These are phyloP conservation scores for Dactylellina drechsleri DNA, from an alignment of 2,329 filamentous ascomycete genomes.

Conservation along the genomic window DNA sequence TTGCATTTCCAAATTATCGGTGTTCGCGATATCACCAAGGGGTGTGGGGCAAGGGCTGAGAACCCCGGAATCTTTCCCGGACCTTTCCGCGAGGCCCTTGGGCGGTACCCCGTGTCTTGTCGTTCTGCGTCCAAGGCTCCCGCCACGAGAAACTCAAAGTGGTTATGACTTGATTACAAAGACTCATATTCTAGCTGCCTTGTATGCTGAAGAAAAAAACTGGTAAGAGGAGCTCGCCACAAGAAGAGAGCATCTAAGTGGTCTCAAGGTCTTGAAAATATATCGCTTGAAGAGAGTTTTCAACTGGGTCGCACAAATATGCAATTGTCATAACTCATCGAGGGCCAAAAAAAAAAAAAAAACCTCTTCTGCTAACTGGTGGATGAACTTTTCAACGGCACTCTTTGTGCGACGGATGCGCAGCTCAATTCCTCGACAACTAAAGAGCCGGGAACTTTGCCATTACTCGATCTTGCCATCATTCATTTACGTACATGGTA, in stretches of 20 bases:
- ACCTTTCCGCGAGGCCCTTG: neutral
- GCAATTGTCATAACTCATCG: no score
- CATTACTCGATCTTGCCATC: conserved; percentile 31
- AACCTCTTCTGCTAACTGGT: neutral
- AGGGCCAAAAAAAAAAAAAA: neutral
- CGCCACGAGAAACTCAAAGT: conserved; percentile 2
- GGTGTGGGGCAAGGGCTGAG: neutral
- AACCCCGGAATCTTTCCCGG: neutral
- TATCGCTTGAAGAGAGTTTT: no score
- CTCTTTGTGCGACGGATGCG: no score
- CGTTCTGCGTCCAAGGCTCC: conserved; percentile 4
- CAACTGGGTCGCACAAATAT: no score
- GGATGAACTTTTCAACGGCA: no score
- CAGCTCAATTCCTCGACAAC: no score
- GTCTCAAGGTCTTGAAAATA: no score
- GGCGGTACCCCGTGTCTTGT: neutral
- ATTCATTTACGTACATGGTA: conserved; percentile 47
- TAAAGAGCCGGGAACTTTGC: no score
- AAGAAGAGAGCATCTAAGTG: neutral
- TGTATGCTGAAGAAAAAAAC: neutral
- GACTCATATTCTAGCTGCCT: neutral
- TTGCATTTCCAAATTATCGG: conserved; percentile 40
- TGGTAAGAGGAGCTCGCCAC: conserved; percentile 9
- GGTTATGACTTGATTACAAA: conserved; percentile 6
- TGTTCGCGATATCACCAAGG: conserved; percentile 26